Evolutionary conservation across 768 basidiomycete genomes (phyloP).

Genomic region (Mycena floridula): DNA sequence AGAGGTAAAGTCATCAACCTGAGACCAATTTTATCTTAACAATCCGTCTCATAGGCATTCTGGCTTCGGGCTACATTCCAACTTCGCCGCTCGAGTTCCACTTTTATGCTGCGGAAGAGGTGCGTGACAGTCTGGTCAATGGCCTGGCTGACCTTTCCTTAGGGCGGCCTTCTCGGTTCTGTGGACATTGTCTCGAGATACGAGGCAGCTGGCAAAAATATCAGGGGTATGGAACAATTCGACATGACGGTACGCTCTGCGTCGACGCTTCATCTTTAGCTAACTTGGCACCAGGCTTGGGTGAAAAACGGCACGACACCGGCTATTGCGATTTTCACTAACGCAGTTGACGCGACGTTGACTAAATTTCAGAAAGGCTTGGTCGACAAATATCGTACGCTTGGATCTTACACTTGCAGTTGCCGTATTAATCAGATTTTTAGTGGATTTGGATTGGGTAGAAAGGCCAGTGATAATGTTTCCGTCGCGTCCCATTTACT

Average conservation of each 20-base stretch:
- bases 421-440: neutral
- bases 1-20: constrained; percentile 32
- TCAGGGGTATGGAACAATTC: constrained; percentile 33
- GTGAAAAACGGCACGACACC: constrained; percentile 7
- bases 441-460: constrained; percentile 7
- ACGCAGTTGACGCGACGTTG: constrained; percentile 22
- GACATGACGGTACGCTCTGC: constrained; percentile 15
- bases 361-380: constrained; percentile 26
- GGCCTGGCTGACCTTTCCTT: constrained; percentile 9
- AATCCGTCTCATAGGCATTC: constrained; percentile 1
- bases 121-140: constrained; percentile 43
- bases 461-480: too few species aligned
- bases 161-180: constrained; percentile 17
- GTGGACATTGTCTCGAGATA: constrained; percentile 37
- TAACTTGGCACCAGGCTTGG: constrained; percentile 16
- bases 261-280: neutral
- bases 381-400: constrained; percentile 23
- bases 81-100: constrained; percentile 25
- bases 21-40: neutral
- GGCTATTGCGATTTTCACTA: constrained; percentile 12
- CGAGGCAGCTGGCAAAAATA: constrained; percentile 24
- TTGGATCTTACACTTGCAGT: neutral
- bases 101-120: constrained; percentile 27
- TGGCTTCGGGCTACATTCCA: constrained; percentile 20
- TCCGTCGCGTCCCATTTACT: too few species aligned